Conservation (phyloP, 352 stramenopile species). For the Ophiocytium majus region DNA sequence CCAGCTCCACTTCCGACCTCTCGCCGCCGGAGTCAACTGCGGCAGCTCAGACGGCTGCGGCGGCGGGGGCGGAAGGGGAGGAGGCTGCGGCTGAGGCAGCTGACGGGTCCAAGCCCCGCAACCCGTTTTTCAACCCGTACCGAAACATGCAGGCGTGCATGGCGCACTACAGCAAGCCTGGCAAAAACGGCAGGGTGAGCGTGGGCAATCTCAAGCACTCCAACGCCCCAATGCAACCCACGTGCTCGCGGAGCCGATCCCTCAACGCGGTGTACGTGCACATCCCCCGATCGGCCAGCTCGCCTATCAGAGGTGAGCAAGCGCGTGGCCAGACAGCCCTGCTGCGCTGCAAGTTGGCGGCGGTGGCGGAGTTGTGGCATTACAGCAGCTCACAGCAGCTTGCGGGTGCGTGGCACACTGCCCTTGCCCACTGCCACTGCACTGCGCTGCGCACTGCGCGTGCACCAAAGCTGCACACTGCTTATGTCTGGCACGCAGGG, state of each 20-base stretch:
- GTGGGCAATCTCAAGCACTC: neutral
- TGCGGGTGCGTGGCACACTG: no score
- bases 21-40: no score
- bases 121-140: constrained; percentile 12
- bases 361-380: no score
- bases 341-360: no score
- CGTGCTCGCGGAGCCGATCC: neutral
- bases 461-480: no score
- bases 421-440: no score
- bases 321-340: no score
- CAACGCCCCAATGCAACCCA: neutral
- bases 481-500: no score
- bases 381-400: no score
- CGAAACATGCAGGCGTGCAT: neutral
- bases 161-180: neutral
- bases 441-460: no score
- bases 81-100: neutral
- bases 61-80: neutral
- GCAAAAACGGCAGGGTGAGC: neutral
- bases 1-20: no score
- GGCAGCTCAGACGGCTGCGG: no score
- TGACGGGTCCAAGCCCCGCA: constrained; percentile 7
- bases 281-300: neutral
- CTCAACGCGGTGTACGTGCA: constrained; percentile 16
- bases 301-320: constrained; percentile 15